Evolutionary conservation across 2,329 filamentous ascomycete species (phyloP), one percentile per base, ranked within the genome.

Genomic region (Hypoxylon sp.): DNA sequence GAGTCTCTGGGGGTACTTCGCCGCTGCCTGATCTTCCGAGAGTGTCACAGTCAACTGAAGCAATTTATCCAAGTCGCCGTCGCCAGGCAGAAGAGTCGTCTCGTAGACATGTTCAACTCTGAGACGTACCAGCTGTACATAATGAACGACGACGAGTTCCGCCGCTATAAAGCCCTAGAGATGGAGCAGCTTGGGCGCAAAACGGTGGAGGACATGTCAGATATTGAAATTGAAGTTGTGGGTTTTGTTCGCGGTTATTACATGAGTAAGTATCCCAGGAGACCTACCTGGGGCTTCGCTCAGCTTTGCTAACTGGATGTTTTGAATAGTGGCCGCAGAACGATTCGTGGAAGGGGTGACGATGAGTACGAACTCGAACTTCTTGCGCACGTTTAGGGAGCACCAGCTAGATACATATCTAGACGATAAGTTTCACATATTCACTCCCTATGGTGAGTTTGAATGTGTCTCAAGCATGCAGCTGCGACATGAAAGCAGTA

Each of bases 181-280:
- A 74, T 81, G 2, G 76, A 80, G 0, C 73, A 82, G 2, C 75
- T 90, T 0, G 78, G 76, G 0, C 81, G 84, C 2, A 74, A 67
- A 36, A 66, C 57, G 3, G 23, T 46, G 3, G 80, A 82, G 1
- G 77, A 77, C 1, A 79, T 89, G 76, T 83, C 82, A 0, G 81
- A 83, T 1, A 78, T 80, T 0, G 91, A 93, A 74, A 77, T 94
- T 0, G 81, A 85, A 7, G 86, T 91, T 0, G 86, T 91, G 0
- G 84, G 89, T 0, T 88, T 88, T 3, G 84, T 92, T 48, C 82
- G 90, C 0, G 90, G 86, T 0, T 94, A 93, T 76, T 94, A 94
- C 74, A 83, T 87, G 50, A 85, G 68, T 70, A 66, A 11, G 65
- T 59, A n/a, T 43, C 45, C 21, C 21, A 3, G 48, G 11, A 19